Conservation (phyloP, 1,139 yeast species). For the Candida glucosophila region DNA sequence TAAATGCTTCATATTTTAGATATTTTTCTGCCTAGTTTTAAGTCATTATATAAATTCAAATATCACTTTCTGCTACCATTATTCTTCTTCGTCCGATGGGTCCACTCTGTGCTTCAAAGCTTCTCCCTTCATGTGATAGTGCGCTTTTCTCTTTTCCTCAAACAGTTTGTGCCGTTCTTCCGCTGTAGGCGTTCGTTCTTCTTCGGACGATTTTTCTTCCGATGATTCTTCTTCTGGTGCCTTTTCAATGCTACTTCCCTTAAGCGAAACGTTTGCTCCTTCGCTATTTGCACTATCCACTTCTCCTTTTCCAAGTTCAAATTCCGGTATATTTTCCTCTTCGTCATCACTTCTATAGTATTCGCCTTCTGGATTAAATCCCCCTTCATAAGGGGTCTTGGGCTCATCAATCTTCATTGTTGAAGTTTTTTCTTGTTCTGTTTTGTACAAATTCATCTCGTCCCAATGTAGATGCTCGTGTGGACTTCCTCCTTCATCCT, state of each 20-base stretch:
- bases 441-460: conserved; percentile 55
- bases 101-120: conserved; percentile 34
- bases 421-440: conserved; percentile 63
- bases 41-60: conserved; percentile 1
- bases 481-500: conserved; percentile 4
- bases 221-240: conserved; percentile 18
- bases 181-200: conserved; percentile 34
- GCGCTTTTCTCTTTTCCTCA: conserved; percentile 69
- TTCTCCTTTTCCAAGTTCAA: conserved; percentile 38
- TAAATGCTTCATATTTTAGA: conserved; percentile 26
- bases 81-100: conserved; percentile 23
- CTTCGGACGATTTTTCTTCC: conserved; percentile 27
- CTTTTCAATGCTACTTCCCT: conserved; percentile 29
- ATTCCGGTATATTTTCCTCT: conserved; percentile 39
- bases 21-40: conserved; percentile 14
- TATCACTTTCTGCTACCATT: neutral
- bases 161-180: conserved; percentile 61
- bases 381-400: conserved; percentile 94
- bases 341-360: conserved; percentile 73
- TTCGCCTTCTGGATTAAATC: conserved; percentile 76
- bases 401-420: conserved; percentile 92
- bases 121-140: conserved; percentile 63
- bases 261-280: conserved; percentile 23
- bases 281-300: conserved; percentile 19
- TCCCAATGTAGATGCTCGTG: conserved; percentile 57